Evolutionary conservation across 192 early-diverging fungal genomes (phyloP).

Genomic region (Paraglomus brasilianum): DNA sequence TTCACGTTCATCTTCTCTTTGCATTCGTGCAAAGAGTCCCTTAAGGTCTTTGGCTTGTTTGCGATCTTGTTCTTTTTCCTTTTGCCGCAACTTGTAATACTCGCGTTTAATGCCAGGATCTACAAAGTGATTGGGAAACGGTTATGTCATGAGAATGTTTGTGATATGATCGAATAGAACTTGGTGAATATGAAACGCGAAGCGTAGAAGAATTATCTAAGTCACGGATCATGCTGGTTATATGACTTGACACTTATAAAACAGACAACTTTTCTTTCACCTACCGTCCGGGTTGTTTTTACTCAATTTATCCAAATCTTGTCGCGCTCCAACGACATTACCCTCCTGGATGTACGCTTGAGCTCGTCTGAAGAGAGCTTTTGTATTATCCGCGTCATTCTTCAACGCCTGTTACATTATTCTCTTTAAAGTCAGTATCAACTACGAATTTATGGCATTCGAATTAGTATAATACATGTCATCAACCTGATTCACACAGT

Average conservation of each 20-base stretch:
- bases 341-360: conserved; percentile 44
- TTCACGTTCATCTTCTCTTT: conserved; percentile 37
- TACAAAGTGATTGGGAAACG: conserved; percentile 4
- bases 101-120: conserved; percentile 43
- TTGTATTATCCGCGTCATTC: conserved; percentile 41
- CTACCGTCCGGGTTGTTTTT: conserved; percentile 33
- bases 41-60: conserved; percentile 43
- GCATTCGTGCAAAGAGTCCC: conserved; percentile 41
- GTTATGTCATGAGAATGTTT: background rate
- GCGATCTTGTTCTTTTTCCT: conserved; percentile 38
- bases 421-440: no score
- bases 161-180: no score
- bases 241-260: no score
- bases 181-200: background rate
- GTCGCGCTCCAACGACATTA: conserved; percentile 40
- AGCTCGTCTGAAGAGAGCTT: conserved; percentile 45
- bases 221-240: no score
- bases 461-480: background rate
- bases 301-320: conserved; percentile 38
- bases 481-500: conserved; percentile 32
- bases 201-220: no score
- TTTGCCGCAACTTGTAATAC: conserved; percentile 34
- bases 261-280: no score
- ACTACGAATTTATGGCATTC: background rate
- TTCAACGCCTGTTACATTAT: conserved; percentile 32